These are phyloP conservation scores for Chenopodium suecicum DNA, from an alignment of 148 eudicot genomes.

Conservation along the genomic window DNA sequence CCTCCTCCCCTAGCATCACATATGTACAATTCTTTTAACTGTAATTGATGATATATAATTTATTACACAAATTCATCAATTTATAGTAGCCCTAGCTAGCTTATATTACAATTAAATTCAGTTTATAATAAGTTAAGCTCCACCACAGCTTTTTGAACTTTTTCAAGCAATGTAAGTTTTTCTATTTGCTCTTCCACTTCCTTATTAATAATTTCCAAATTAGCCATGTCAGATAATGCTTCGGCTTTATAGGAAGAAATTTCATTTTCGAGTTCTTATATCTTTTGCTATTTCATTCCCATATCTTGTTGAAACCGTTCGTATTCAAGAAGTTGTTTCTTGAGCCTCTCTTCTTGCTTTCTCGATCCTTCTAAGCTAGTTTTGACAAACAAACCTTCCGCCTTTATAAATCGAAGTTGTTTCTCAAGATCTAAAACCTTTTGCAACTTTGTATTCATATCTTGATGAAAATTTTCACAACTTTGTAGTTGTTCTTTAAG, in stretches of 20 bases:
- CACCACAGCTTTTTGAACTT: not conserved
- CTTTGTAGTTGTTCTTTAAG: conserved; percentile 12
- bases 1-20: too few species aligned
- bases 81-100: too few species aligned
- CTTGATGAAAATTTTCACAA: conserved; percentile 5
- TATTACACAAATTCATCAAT: too few species aligned
- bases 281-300: not conserved
- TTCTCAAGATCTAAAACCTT: conserved; percentile 7
- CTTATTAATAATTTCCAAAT: not conserved
- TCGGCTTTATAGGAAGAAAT: not conserved
- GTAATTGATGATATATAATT: too few species aligned
- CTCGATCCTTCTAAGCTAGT: not conserved
- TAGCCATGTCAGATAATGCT: not conserved
- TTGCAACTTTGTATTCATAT: conserved; percentile 1
- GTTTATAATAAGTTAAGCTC: not conserved
- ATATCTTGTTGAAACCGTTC: conserved; percentile 1
- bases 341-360: conserved; percentile 13
- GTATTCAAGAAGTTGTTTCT: not conserved
- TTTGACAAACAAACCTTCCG: conserved; percentile 6
- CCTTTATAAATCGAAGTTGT: not conserved
- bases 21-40: too few species aligned
- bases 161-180: not conserved
- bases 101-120: not conserved
- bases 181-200: not conserved
- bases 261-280: conserved; percentile 7